Conservation (phyloP, 2,329 filamentous ascomycete genomes). For the Pyrenochaeta sp. region DNA sequence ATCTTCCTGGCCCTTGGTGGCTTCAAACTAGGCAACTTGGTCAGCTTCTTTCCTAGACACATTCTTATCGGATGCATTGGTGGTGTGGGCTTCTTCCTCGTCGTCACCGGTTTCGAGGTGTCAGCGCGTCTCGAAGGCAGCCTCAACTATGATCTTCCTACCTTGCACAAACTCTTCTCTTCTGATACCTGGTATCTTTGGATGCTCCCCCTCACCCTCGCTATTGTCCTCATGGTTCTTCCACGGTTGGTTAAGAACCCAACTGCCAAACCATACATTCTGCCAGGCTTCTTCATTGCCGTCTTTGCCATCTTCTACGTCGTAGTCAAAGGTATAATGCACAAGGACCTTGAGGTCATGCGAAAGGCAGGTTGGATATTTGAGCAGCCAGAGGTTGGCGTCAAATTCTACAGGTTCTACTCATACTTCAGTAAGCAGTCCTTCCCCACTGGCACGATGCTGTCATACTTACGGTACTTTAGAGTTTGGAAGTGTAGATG, state of each 20-base stretch:
- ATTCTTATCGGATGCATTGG: conserved; percentile 98
- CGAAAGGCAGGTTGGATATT: conserved; percentile 89
- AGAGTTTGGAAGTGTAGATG: conserved; percentile 85
- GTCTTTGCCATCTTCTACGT: conserved; percentile 83
- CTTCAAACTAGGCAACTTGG: conserved; percentile 87
- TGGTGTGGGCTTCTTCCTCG: conserved; percentile 93
- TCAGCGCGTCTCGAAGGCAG: conserved; percentile 87
- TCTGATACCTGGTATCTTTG: conserved; percentile 81
- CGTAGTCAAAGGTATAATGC: conserved; percentile 74
- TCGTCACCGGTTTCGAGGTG: conserved; percentile 92
- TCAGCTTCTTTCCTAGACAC: conserved; percentile 95
- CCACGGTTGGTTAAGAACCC: conserved; percentile 82
- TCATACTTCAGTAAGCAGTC: conserved; percentile 81
- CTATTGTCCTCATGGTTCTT: conserved; percentile 77
- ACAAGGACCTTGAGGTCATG: conserved; percentile 71
- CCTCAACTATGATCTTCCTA: conserved; percentile 80
- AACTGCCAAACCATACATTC: conserved; percentile 85
- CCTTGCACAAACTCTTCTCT: conserved; percentile 76
- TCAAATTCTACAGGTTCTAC: conserved; percentile 98
- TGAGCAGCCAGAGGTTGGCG: conserved; percentile 79
- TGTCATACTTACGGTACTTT: conserved; percentile 14
- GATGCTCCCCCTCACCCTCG: conserved; percentile 79
- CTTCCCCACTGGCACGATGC: neutral
- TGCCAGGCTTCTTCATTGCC: conserved; percentile 84
- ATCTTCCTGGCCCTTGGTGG: conserved; percentile 92